phyloP scores from a whole-genome alignment of 1,139 yeast species.

The Entelexis paramagnoliae region DNA sequence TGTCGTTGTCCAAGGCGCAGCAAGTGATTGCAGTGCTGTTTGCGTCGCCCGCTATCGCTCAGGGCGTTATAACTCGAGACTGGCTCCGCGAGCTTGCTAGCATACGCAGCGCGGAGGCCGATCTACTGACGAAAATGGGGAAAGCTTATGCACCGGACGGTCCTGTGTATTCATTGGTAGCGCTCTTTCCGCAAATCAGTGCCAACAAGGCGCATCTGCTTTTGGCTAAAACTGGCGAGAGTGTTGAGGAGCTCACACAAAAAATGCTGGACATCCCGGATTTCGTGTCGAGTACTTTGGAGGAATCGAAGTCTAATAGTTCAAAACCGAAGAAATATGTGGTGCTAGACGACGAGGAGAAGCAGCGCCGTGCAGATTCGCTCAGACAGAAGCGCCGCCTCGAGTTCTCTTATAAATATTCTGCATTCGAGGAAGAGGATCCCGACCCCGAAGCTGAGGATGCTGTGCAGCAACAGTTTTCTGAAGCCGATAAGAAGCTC shows the following conservation, averaged over 20 bases:
- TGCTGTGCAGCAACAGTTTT: conserved; percentile 52
- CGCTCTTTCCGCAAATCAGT: conserved; percentile 29
- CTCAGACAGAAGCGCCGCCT: conserved; percentile 1
- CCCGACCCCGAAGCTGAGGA: conserved; percentile 62
- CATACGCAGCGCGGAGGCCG: conserved; percentile 1
- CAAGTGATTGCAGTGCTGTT: conserved; percentile 7
- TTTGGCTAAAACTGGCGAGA: conserved; percentile 40
- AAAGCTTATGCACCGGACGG: conserved; percentile 5
- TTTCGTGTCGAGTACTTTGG: conserved; percentile 27
- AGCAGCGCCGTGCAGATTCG: conserved; percentile 5
- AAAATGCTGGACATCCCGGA: conserved; percentile 53
- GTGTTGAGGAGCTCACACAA: conserved; percentile 52
- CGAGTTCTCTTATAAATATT: conserved; percentile 9
- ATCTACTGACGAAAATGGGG: conserved; percentile 2
- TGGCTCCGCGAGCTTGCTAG: conserved; percentile 9
- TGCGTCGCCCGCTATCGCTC: conserved; percentile 5
- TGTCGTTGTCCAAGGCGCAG: conserved; percentile 3
- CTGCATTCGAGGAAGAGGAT: conserved; percentile 37
- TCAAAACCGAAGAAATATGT: conserved; percentile 6
- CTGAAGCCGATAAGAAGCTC: conserved; percentile 27
- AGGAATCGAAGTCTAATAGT: not conserved
- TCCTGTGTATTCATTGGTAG: conserved; percentile 22
- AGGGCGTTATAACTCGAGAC: conserved; percentile 16
- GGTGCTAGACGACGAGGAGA: conserved; percentile 10
- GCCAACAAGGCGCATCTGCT: conserved; percentile 21